phyloP scores from a whole-genome alignment of 129 eudicot genomes.

The Gnaphalium uliginosum region DNA sequence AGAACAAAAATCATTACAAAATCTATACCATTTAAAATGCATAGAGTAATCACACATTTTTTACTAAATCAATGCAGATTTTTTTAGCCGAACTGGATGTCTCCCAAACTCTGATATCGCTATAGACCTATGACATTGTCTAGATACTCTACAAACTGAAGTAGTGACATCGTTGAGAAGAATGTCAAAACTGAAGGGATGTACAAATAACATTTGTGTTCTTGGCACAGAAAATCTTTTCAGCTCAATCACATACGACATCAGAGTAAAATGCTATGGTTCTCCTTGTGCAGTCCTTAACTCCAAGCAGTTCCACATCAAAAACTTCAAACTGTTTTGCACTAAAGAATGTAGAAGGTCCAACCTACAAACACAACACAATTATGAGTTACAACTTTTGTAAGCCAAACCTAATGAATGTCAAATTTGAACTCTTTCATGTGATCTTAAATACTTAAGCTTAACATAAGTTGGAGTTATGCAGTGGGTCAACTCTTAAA shows the following conservation, averaged over 20 bases:
- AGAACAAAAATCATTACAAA: neutral
- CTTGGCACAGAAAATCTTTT: neutral
- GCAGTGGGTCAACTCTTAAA: slow-evolving; percentile 1
- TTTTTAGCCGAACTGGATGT: slow-evolving; percentile 4
- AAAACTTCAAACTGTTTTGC: slow-evolving; percentile 95
- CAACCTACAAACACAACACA: slow-evolving; percentile 60
- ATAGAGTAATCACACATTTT: slow-evolving; percentile 4
- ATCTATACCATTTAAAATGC: slow-evolving; percentile 11
- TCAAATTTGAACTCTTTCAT: neutral
- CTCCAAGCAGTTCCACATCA: slow-evolving; percentile 76
- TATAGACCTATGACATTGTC: slow-evolving; percentile 23
- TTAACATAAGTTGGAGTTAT: neutral
- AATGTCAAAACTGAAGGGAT: slow-evolving; percentile 3
- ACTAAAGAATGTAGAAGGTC: slow-evolving; percentile 96
- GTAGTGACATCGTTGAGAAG: neutral
- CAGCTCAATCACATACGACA: slow-evolving; percentile 65
- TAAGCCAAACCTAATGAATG: slow-evolving; percentile 5
- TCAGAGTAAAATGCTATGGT: slow-evolving; percentile 94
- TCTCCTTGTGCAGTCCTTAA: slow-evolving; percentile 87
- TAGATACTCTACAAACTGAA: slow-evolving; percentile 15
- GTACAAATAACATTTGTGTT: slow-evolving; percentile 16
- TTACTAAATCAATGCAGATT: neutral
- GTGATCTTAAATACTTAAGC: neutral
- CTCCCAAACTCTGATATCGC: slow-evolving; percentile 15
- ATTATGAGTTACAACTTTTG: slow-evolving; percentile 14